Evolutionary conservation across 129 eudicot species (phyloP), one percentile per base, ranked within the genome.

Genomic region (Solidago caesia): DNA sequence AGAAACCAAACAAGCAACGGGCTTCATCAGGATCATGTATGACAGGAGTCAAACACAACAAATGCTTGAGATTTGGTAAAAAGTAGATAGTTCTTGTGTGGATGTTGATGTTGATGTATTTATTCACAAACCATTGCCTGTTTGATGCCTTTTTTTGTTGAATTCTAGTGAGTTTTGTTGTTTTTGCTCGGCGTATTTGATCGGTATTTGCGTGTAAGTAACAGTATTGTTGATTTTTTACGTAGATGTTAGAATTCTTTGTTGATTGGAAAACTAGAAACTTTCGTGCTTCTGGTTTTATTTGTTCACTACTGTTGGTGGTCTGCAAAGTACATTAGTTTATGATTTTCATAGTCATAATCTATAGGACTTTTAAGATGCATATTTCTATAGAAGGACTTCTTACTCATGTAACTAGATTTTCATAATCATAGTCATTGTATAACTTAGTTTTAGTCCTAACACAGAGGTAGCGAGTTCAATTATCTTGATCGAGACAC

Each of bases 1-100:
- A 87, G 42, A 88, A 81, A 46, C 77, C 85, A 27, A 81, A 11
- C 75, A 85, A 92, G 83, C 83, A 79, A 44, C 74, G 67, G 4
- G 59, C 78, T 27, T 27, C 60, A 67, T 72, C 84, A 25, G 79
- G 74, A 44, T 75, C 92, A 21, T 80, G 85, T 44, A 74, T 86
- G 52, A 68, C 85, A 2, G 96, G 84, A 47, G 72, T 80, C 65
- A 93, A 88, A 82, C 84, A 88, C 81, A 88, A 90, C 88, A 90
- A 71, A 68, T 93, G 98, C 83, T 85, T 93, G 80, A 90, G 84
- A 82, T 88, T 93, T 64, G 81, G 82, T 39, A 85, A 76, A 82
- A 83, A 72, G 60, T 88, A 83, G 77, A 75, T 68, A 33, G 52
- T 33, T 9, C 48, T 43, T 64, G 21, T 21, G 7, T 58, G 64